Percentiles rank a stretch among this genome's conserved stretches.
These are phyloP conservation scores for Asclepias syriaca DNA, from an alignment of 257 asterid genomes.

Conservation along the genomic window DNA sequence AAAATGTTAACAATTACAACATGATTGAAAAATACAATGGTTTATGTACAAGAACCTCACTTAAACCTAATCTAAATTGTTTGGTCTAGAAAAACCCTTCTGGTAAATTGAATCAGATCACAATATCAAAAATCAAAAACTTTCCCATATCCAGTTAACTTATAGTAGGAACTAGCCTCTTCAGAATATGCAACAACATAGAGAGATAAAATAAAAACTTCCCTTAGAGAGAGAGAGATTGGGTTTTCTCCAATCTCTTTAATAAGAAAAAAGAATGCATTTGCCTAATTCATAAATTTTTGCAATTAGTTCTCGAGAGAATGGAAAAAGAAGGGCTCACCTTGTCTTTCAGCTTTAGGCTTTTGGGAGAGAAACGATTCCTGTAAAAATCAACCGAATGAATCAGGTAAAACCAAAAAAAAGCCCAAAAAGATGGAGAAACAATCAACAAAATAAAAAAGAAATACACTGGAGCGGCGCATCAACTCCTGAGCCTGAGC, in stretches of 20 bases:
- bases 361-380: conserved; percentile 41
- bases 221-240: too few species aligned
- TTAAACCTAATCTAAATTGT: too few species aligned
- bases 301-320: not conserved
- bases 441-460: not conserved
- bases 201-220: too few species aligned
- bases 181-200: too few species aligned
- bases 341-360: conserved; percentile 62
- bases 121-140: too few species aligned
- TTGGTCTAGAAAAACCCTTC: too few species aligned
- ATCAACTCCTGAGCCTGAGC: conserved; percentile 58
- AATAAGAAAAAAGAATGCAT: not conserved
- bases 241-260: not conserved
- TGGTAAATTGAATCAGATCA: too few species aligned
- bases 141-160: too few species aligned
- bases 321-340: conserved; percentile 25
- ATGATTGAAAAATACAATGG: too few species aligned
- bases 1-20: not conserved
- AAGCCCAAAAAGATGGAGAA: conserved; percentile 1
- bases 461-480: conserved; percentile 52
- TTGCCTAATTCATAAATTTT: not conserved
- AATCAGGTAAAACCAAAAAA: conserved; percentile 12
- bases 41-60: too few species aligned
- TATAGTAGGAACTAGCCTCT: too few species aligned
- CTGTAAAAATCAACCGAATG: conserved; percentile 31